Evolutionary conservation across 1,139 yeast species (phyloP).

Genomic region (Scheffersomyces illinoinensis): DNA sequence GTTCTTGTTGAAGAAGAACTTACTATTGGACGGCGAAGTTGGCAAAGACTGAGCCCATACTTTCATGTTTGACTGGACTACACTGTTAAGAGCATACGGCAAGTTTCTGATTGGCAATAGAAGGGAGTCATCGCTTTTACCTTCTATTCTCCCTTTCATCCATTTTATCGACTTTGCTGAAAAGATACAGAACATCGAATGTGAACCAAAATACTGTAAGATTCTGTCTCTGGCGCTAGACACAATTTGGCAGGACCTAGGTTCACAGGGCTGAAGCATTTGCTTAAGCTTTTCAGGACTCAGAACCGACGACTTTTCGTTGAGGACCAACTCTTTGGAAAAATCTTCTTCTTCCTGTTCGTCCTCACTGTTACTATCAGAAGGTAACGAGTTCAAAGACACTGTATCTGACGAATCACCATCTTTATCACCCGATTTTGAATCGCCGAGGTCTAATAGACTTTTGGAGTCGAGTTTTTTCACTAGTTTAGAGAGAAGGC

Average conservation of each 20-base stretch:
- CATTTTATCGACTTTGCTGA: constrained; percentile 9
- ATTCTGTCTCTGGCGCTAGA: neutral
- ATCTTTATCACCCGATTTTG: neutral
- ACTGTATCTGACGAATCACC: neutral
- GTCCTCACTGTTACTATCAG: neutral
- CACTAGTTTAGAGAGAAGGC: constrained; percentile 8
- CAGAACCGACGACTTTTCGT: neutral
- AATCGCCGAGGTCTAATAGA: neutral
- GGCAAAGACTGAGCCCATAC: constrained; percentile 5
- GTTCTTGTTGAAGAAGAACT: constrained; percentile 3
- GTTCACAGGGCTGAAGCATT: neutral
- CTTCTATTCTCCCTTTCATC: constrained; percentile 5
- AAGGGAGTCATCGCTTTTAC: constrained; percentile 1
- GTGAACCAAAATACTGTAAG: constrained; percentile 9
- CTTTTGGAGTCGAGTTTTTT: constrained; percentile 5
- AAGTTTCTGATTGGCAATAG: constrained; percentile 9
- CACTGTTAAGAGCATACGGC: constrained; percentile 6
- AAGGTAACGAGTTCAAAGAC: neutral
- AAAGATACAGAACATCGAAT: constrained; percentile 9
- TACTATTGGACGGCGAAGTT: neutral
- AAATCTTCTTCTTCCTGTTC: neutral
- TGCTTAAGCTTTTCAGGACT: neutral
- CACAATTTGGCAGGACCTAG: neutral
- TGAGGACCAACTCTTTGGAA: neutral
- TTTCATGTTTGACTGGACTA: constrained; percentile 5